These are phyloP conservation scores for Dendryphion nanum DNA, from an alignment of 2,329 filamentous ascomycete genomes.

Conservation along the genomic window DNA sequence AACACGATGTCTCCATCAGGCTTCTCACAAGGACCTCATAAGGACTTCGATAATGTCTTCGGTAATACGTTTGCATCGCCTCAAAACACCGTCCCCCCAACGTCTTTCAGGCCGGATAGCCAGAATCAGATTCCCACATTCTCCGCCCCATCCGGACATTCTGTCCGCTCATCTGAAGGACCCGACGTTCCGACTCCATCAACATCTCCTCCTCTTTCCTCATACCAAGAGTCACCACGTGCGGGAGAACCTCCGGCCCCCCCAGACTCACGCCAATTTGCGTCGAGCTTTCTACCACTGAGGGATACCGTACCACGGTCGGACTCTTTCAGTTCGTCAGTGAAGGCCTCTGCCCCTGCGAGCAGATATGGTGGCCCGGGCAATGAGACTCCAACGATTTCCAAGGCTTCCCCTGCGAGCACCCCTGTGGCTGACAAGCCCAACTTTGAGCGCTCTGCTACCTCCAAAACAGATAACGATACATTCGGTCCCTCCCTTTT, in stretches of 20 bases:
- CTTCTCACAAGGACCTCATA: slow-evolving; percentile 43
- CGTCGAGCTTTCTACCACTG: slow-evolving; percentile 73
- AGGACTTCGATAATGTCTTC: slow-evolving; percentile 78
- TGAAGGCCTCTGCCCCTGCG: slow-evolving; percentile 71
- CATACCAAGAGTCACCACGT: slow-evolving; percentile 54
- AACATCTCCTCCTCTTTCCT: slow-evolving; percentile 60
- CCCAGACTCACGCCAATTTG: slow-evolving; percentile 74
- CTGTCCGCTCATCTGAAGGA: slow-evolving; percentile 45
- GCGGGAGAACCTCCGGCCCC: slow-evolving; percentile 62
- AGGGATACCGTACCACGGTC: slow-evolving; percentile 53
- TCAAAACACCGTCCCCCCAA: slow-evolving; percentile 50
- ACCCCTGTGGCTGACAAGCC: slow-evolving; percentile 55
- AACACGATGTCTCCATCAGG: slow-evolving; percentile 52
- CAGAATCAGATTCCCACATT: slow-evolving; percentile 35
- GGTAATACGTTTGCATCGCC: slow-evolving; percentile 62
- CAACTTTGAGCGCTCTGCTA: slow-evolving; percentile 33
- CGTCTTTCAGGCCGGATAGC: slow-evolving; percentile 61
- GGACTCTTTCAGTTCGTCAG: slow-evolving; percentile 73
- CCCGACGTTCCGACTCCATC: slow-evolving; percentile 60
- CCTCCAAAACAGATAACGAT: slow-evolving; percentile 34
- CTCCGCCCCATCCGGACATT: slow-evolving; percentile 42
- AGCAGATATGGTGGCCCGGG: slow-evolving; percentile 59
- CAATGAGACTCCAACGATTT: slow-evolving; percentile 47
- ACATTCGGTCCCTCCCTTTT: slow-evolving; percentile 36
- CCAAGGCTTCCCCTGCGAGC: slow-evolving; percentile 42